Conservation (phyloP, 805 yeast genomes). For the Debaryomyces tyrocola region DNA sequence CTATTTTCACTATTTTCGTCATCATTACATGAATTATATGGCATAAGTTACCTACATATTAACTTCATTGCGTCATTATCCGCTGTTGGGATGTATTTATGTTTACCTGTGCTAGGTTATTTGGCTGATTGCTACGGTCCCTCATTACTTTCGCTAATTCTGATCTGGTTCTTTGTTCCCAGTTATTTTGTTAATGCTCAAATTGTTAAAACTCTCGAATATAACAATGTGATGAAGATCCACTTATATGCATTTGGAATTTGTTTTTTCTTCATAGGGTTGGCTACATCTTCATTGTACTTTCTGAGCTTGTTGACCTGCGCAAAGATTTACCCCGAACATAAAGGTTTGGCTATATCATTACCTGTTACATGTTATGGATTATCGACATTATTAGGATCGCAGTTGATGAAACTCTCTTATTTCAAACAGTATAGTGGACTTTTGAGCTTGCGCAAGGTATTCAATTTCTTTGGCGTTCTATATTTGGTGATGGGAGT, state of each 20-base stretch:
- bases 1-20: slow-evolving; percentile 80
- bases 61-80: slow-evolving; percentile 75
- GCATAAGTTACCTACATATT: slow-evolving; percentile 60
- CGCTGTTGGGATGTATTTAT: slow-evolving; percentile 79
- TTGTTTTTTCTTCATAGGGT: slow-evolving; percentile 61
- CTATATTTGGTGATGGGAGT: slow-evolving; percentile 58
- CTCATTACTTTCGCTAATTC: slow-evolving; percentile 61
- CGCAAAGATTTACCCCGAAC: slow-evolving; percentile 78
- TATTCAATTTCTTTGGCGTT: slow-evolving; percentile 52
- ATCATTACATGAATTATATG: slow-evolving; percentile 57
- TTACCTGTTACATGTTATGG: slow-evolving; percentile 91
- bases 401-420: slow-evolving; percentile 54
- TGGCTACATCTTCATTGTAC: slow-evolving; percentile 71
- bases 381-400: slow-evolving; percentile 70
- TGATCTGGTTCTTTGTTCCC: slow-evolving; percentile 63
- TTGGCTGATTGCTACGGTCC: slow-evolving; percentile 87
- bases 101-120: slow-evolving; percentile 80
- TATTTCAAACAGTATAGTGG: slow-evolving; percentile 28
- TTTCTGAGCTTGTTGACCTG: slow-evolving; percentile 75
- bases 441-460: slow-evolving; percentile 47
- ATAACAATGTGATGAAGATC: not conserved
- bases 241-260: slow-evolving; percentile 33
- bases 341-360: slow-evolving; percentile 79
- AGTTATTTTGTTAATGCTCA: slow-evolving; percentile 51
- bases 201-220: slow-evolving; percentile 14